Base-by-base conservation (phyloP, 805 yeast species). In the Metschnikowia cerradonensis region DNA sequence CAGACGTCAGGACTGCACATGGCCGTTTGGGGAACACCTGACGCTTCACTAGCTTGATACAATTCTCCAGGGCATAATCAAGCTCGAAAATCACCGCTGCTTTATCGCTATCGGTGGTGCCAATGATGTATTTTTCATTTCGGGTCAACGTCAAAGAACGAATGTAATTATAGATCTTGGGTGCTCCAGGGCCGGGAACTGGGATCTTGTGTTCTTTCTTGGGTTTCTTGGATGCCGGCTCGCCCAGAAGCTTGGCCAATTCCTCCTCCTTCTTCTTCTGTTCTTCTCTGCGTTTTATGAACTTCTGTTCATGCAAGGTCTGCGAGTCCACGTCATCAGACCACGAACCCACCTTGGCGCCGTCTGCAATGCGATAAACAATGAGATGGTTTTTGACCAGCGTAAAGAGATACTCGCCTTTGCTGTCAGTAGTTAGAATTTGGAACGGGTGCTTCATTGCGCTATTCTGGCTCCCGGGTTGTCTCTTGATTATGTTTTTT, bases 1-100 rank as follows among this genome's bases (percentile, higher is more conserved):
- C 68, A 33, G 85, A 76, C 0, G 83, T 69, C 6, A 88, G 74
- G 17, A 90, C 75, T 1, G 96, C 84, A 58, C 90, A 85, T n/a
- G 98, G 98, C 67, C 98, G 83, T 67, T 92, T 92, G 35, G 97
- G 90, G 61, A 89, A 86, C 4, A 80, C 78, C 63, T 90, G 92
- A 60, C 92, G 81, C 62, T 86, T 86, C 37, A 79, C 60, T 17
- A 85, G 65, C 20, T 63, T 64, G 35, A 88, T 69, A 49, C 81
- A 73, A 52, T 77, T 75, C 4, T 60, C 65, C 7, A 64, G 55
- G n/a, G 65, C 40, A 38, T 67, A 63, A 51, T 75, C 71, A 19
- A 82, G 57, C 32, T 65, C 56, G 52, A 89, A 83, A 8, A 90
- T 77, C 4, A 87, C 73, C 15, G 83, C 84, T 2, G 95, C 83